Base-by-base conservation (phyloP, 306 rosid genomes). In the Ceratonia siliqua region DNA sequence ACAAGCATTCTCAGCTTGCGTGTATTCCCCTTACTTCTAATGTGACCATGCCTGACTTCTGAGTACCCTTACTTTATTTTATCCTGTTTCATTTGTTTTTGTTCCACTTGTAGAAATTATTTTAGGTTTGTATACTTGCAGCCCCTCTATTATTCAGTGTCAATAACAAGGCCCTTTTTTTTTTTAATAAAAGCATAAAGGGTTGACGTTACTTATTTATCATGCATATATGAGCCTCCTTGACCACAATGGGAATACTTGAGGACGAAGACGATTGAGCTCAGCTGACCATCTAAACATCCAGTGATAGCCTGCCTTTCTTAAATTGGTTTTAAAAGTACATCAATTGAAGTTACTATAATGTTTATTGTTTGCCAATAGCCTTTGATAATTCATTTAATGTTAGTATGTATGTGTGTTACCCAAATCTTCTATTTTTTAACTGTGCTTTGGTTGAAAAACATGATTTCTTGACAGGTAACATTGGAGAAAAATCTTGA, bases 401-500 rank as follows among this genome's bases (percentile, higher is more conserved):
- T 49, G 48, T 21, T 30, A 9, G 2, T 69, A 38, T 46, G 36
- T 30, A 33, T 33, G 38, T 62, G 45, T 59, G 55, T 57, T 83
- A 4, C 27, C 45, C n/a, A 17, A 8, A 14, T 56, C 18, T 45
- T 62, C 28, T 79, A 45, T 62, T 59, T 35, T 62, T 58, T 73
- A 42, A 78, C 62, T 59, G 48, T 82, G 67, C 3, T 57, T 73
- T 56, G 18, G n/a, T 59, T 81, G 42, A 62, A 64, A 78, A 42
- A 27, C 50, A 72, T 28, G 32, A 1, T 89, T 38, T 79, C 71
- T 67, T 74, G 68, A 62, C 96, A 94, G 98, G 78, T 91, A 72
- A 84, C 89, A 10, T 61, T 48, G 28, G 91, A 85, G 74, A 74
- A 87, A 78, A 81, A 80, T 59, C 81, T 85, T 74, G 93, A 89